These are phyloP conservation scores for Cicer bijugum DNA, from an alignment of 306 rosid genomes.

Conservation along the genomic window DNA sequence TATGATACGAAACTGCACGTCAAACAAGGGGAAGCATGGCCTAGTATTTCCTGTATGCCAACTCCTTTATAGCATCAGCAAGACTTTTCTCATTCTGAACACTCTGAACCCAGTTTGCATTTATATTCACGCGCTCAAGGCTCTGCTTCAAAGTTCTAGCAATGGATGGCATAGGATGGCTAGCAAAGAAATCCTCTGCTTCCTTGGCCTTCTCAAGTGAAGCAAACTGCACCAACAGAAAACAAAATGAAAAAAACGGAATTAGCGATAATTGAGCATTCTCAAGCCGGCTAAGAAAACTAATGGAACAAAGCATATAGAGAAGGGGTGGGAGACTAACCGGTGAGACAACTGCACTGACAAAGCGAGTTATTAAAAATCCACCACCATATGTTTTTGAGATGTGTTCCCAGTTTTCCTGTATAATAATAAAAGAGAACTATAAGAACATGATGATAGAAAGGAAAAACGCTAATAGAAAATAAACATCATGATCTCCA, in stretches of 20 bases:
- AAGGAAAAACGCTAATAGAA: background rate
- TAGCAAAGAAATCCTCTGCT: slow-evolving; percentile 78
- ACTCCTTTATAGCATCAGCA: slow-evolving; percentile 54
- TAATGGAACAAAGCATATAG: slow-evolving; percentile 26
- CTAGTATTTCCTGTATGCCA: slow-evolving; percentile 57
- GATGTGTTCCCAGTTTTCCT: slow-evolving; percentile 78
- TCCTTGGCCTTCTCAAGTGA: slow-evolving; percentile 81
- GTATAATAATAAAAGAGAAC: slow-evolving; percentile 34
- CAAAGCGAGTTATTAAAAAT: slow-evolving; percentile 72
- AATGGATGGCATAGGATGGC: slow-evolving; percentile 53
- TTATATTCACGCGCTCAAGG: slow-evolving; percentile 73
- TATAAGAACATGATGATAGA: slow-evolving; percentile 10
- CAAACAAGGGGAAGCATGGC: background rate
- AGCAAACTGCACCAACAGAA: slow-evolving; percentile 68
- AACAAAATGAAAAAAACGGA: background rate
- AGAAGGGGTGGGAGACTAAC: slow-evolving; percentile 54
- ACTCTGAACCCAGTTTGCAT: slow-evolving; percentile 76
- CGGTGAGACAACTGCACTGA: slow-evolving; percentile 74
- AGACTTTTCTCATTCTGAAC: slow-evolving; percentile 62
- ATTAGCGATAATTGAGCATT: background rate
- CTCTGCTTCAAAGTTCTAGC: slow-evolving; percentile 92
- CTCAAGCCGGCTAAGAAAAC: background rate
- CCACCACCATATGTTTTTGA: slow-evolving; percentile 74
- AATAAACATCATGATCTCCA: slow-evolving; percentile 4
- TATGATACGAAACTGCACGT: background rate